Evolutionary conservation across 2,329 filamentous ascomycete species (phyloP).

Genomic region (Zymoseptoria passerinii): DNA sequence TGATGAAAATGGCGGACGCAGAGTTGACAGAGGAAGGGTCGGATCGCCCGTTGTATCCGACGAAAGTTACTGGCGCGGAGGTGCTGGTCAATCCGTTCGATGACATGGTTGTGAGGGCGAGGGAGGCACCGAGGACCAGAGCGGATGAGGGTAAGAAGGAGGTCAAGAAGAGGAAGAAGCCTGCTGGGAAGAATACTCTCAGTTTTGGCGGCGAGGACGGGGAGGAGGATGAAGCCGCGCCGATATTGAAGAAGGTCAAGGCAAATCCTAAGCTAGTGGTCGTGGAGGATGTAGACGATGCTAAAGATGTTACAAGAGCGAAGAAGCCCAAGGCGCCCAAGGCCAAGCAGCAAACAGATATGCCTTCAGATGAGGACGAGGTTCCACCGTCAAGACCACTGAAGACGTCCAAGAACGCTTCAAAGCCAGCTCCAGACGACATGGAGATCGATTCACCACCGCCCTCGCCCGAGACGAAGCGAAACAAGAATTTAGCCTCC

Average conservation of each 20-base stretch:
- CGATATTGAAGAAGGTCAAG: conserved; percentile 65
- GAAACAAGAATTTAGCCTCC: conserved; percentile 43
- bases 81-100: conserved; percentile 75
- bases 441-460: conserved; percentile 19
- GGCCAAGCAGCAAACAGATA: conserved; percentile 8
- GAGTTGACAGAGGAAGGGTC: conserved; percentile 68
- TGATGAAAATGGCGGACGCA: conserved; percentile 85
- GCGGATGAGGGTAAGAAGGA: conserved; percentile 45
- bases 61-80: conserved; percentile 66
- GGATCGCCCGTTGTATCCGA: conserved; percentile 78
- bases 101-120: conserved; percentile 65
- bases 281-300: conserved; percentile 25
- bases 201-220: conserved; percentile 65
- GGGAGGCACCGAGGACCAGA: conserved; percentile 45
- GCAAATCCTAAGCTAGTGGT: conserved; percentile 68
- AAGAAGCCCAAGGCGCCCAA: conserved; percentile 13
- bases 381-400: not conserved
- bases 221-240: conserved; percentile 48
- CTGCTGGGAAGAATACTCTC: conserved; percentile 65
- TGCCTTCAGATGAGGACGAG: conserved; percentile 10
- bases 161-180: conserved; percentile 56
- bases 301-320: conserved; percentile 16
- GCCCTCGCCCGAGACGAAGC: conserved; percentile 9
- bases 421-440: not conserved
- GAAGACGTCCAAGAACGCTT: not conserved